Base-by-base conservation (phyloP, 2,329 filamentous ascomycete species). In the Penicillium sp. region DNA sequence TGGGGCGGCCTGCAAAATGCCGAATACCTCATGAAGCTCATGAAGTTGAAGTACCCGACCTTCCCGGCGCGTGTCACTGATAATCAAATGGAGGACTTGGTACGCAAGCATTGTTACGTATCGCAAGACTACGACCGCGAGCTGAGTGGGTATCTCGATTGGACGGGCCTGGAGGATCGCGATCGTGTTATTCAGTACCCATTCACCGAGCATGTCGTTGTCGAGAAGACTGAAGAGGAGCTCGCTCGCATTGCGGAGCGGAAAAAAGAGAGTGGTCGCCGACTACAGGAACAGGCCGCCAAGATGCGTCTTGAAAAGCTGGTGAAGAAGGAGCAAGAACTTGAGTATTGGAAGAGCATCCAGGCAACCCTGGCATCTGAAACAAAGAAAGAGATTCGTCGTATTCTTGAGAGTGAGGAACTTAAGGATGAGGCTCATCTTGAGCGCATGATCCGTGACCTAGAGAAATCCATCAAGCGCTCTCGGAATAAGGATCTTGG, bases 271-370 rank as follows among this genome's bases (percentile, higher is more conserved):
- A 95, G 92, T 65, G 95, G 95, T 0, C 84, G 95, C 62, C 84
- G 96, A 46, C 73, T 99, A 26, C 95, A 99, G 74, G 92, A 97
- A 68, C 95, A 99, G 75, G 95, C 95, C 0, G 93, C 93, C 10
- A 98, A 96, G 76, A 96, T 97, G 92, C 88, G 95, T 8, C 80
- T 99, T 0, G 95, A 99, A 63, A 96, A 96, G 68, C 81, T 99
- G 47, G 91, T 98, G 72, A 90, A 91, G 70, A 99, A 99, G 75
- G 95, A 99, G 76, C 88, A 96, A 71, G 93, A 98, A 72, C 79
- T 98, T 1, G 93, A 96, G 66, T 97, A 96, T 75, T 97, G 93
- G 80, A 92, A 92, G 71, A 86, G 92, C 58, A 78, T 99, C 4
- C 92, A 96, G 69, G 75, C 80, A 33, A 86, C 86, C 62, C 80